Conservation (phyloP, 2,329 filamentous ascomycete species). For the Dactylonectria macrodidyma region DNA sequence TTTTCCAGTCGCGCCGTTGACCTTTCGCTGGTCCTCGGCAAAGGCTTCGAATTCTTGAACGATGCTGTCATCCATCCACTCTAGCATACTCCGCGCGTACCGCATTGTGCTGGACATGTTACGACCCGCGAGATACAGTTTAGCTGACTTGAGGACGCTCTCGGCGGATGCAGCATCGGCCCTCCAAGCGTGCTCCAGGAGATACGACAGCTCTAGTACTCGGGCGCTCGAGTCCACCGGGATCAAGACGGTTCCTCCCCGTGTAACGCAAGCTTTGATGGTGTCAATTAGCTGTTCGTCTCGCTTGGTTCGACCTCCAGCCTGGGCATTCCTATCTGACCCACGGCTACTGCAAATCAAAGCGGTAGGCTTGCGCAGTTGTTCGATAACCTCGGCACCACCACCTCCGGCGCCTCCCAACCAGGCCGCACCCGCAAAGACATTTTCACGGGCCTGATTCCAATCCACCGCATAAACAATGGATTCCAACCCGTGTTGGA, state of each 20-base stretch:
- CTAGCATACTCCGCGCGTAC: slow-evolving; percentile 94
- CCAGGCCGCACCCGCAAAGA: slow-evolving; percentile 94
- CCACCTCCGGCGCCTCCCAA: slow-evolving; percentile 85
- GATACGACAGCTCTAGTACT: slow-evolving; percentile 90
- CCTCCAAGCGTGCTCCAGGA: slow-evolving; percentile 94
- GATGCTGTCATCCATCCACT: slow-evolving; percentile 99
- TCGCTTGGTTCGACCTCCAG: slow-evolving; percentile 82
- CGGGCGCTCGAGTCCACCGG: slow-evolving; percentile 97
- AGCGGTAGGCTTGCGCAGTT: slow-evolving; percentile 92
- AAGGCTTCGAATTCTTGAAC: slow-evolving; percentile 90
- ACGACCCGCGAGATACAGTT: slow-evolving; percentile 86
- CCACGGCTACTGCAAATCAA: slow-evolving; percentile 92
- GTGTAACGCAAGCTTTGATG: slow-evolving; percentile 82
- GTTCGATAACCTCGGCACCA: slow-evolving; percentile 92
- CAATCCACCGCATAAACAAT: slow-evolving; percentile 98
- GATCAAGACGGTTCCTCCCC: slow-evolving; percentile 92
- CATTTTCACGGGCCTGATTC: slow-evolving; percentile 98
- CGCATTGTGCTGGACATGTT: slow-evolving; percentile 91
- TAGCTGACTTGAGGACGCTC: slow-evolving; percentile 66
- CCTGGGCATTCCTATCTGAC: slow-evolving; percentile 77
- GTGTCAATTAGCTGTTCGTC: slow-evolving; percentile 90
- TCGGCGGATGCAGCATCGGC: slow-evolving; percentile 70
- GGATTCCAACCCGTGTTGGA: slow-evolving; percentile 95
- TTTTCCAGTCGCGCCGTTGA: slow-evolving; percentile 63
- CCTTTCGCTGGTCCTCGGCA: slow-evolving; percentile 65